Base-by-base conservation (phyloP, 495 filamentous ascomycete species). In the Xylaria grammica region DNA sequence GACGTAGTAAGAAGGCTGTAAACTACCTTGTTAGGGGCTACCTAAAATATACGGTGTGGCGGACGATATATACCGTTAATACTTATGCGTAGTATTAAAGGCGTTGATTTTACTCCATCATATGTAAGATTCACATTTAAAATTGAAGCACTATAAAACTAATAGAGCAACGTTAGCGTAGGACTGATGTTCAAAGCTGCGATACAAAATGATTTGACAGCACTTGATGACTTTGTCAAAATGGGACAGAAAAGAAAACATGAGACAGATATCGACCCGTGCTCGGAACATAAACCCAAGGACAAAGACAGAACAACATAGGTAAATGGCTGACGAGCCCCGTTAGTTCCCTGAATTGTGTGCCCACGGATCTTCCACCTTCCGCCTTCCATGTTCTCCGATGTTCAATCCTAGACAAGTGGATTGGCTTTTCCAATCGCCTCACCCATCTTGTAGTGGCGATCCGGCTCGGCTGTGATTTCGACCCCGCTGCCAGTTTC, bases 401-500 rank as follows among this genome's bases (percentile, higher is more conserved):
- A 46, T 46, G 19, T 46, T 46, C n/a, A 46, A 20, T 19, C 7
- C 42, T 15, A 19, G 13, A 22, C 19, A 36, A 11, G 6, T 36
- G 34, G 34, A 9, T 46, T 50, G 46, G 49, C 49, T 32, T 26
- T 52, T 52, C 24, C 49, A 32, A 52, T 52, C 49, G 7, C 4
- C 24, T 2, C 27, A 20, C 49, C 49, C 26, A 52, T n/a, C 2
- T 52, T 32, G 49, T 52, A 32, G 29, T 52, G 49, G 5, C 1
- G 7, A 17, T 15, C 27, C 4, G 5, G 2, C 9, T 13, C 27
- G 49, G 26, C 26, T 30, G 46, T 32, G 27, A 52, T 32, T 4
- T 30, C 9, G 49, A 52, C 49, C 49, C 15, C 15, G 27, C 49
- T 52, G 13, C 61, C 17, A 34, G 1, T 29, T 56, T 77, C 58